Evolutionary conservation across 352 stramenopile species (phyloP).

Genomic region (Phytophthora europaea): DNA sequence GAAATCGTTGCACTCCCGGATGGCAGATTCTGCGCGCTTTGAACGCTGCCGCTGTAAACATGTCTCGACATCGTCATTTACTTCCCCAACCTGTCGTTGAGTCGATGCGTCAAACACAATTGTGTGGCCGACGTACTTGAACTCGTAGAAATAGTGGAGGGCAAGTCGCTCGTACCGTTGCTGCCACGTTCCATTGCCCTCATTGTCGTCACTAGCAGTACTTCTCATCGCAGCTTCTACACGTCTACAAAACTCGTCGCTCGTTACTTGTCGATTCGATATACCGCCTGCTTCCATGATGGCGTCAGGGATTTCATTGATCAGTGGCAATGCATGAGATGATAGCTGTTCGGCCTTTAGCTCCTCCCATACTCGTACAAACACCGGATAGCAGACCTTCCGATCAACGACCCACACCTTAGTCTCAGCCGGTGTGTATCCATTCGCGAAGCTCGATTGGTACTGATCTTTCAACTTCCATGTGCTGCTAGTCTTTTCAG

Average conservation of each 20-base stretch:
- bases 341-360: background rate
- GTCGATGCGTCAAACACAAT: constrained; percentile 42
- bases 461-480: constrained; percentile 72
- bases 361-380: constrained; percentile 63
- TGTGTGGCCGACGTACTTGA: constrained; percentile 68
- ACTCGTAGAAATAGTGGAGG: constrained; percentile 79
- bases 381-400: constrained; percentile 57
- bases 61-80: constrained; percentile 19
- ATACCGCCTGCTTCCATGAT: background rate
- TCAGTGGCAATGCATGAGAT: background rate
- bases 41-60: constrained; percentile 36
- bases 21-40: constrained; percentile 43
- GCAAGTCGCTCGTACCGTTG: constrained; percentile 61
- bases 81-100: constrained; percentile 10
- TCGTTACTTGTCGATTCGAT: constrained; percentile 16
- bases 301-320: background rate
- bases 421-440: constrained; percentile 62
- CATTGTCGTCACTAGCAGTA: background rate
- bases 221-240: constrained; percentile 45
- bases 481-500: constrained; percentile 71
- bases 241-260: constrained; percentile 54
- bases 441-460: constrained; percentile 52
- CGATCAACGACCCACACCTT: constrained; percentile 64
- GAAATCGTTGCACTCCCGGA: constrained; percentile 49
- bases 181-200: constrained; percentile 46